phyloP scores from a whole-genome alignment of 2,329 filamentous ascomycete genomes.

The Rhinocladiella similis region DNA sequence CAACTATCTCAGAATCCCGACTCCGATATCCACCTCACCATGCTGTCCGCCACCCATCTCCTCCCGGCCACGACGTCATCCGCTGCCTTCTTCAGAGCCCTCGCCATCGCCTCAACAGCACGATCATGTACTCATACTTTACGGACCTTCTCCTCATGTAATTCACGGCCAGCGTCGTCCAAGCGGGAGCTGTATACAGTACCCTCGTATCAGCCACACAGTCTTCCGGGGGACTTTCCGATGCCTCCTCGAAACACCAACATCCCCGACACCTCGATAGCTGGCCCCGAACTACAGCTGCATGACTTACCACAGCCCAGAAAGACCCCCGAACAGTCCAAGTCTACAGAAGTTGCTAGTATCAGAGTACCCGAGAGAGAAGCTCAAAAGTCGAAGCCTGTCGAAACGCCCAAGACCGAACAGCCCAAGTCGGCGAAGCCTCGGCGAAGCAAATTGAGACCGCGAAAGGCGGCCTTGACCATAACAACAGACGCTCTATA shows the following conservation, averaged over 20 bases:
- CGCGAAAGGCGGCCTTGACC: slow-evolving; percentile 88
- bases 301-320: slow-evolving; percentile 51
- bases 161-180: slow-evolving; percentile 47
- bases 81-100: slow-evolving; percentile 40
- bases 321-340: slow-evolving; percentile 27
- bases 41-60: slow-evolving; percentile 43
- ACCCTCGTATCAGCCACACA: slow-evolving; percentile 63
- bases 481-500: slow-evolving; percentile 77
- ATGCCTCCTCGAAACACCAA: slow-evolving; percentile 57
- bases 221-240: slow-evolving; percentile 57
- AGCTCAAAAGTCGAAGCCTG: slow-evolving; percentile 65
- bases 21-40: not conserved
- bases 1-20: not conserved
- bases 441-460: slow-evolving; percentile 64
- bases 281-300: slow-evolving; percentile 49
- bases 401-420: slow-evolving; percentile 21
- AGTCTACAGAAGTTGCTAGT: slow-evolving; percentile 37
- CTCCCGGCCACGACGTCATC: slow-evolving; percentile 50
- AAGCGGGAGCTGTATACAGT: slow-evolving; percentile 58
- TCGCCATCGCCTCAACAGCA: slow-evolving; percentile 38
- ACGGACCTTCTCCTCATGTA: slow-evolving; percentile 51
- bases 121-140: slow-evolving; percentile 42
- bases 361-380: slow-evolving; percentile 61
- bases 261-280: slow-evolving; percentile 63
- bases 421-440: slow-evolving; percentile 48